Evolutionary conservation across 192 early-diverging fungal species (phyloP).

Genomic region (Gigaspora rosea): DNA sequence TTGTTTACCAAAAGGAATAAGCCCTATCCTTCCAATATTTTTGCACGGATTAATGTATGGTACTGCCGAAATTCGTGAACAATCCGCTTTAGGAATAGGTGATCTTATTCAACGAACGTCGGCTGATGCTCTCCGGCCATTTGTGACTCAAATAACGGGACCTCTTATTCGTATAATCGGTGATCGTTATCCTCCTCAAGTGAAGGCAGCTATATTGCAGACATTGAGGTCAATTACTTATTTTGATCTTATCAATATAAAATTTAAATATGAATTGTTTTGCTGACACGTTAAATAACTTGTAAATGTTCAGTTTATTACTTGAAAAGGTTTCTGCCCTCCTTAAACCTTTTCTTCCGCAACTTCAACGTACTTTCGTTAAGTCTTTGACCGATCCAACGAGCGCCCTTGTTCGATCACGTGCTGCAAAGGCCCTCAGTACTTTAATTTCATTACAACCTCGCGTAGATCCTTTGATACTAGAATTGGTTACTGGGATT

Average conservation of each 20-base stretch:
- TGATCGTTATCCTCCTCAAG: constrained; percentile 86
- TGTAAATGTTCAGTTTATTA: constrained; percentile 53
- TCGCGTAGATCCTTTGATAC: constrained; percentile 76
- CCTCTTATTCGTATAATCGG: constrained; percentile 97
- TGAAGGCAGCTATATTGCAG: constrained; percentile 91
- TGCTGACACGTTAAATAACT: neutral
- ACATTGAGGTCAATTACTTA: constrained; percentile 63
- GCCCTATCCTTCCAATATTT: constrained; percentile 89
- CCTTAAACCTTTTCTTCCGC: constrained; percentile 96
- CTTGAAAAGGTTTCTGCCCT: constrained; percentile 83
- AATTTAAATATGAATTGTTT: neutral
- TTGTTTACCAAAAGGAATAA: constrained; percentile 89
- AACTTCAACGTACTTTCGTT: constrained; percentile 96
- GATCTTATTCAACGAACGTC: constrained; percentile 70
- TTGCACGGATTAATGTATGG: constrained; percentile 92
- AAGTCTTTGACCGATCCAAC: constrained; percentile 81
- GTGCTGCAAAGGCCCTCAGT: constrained; percentile 77
- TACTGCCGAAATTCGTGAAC: constrained; percentile 79
- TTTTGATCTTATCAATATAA: neutral
- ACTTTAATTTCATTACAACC: constrained; percentile 72
- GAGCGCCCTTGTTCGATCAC: constrained; percentile 71
- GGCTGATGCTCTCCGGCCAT: constrained; percentile 77
- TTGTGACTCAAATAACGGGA: constrained; percentile 94
- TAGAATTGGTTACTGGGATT: constrained; percentile 70
- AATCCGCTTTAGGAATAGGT: constrained; percentile 84